Evolutionary conservation across 495 filamentous ascomycete genomes (phyloP).

Genomic region (Penicillium pancosmium): DNA sequence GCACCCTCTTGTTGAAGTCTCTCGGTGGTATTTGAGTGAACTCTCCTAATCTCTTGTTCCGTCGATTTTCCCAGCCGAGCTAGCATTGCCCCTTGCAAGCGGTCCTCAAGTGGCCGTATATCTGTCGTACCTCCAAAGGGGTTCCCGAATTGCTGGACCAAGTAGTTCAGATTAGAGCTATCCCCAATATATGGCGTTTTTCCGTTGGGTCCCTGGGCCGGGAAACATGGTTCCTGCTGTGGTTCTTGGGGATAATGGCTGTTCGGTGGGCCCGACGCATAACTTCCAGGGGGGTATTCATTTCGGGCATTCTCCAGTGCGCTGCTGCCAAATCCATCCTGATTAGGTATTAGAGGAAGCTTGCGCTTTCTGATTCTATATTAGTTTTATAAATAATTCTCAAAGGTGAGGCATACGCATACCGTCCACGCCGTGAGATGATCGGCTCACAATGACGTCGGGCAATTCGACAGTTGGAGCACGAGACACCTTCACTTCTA

Average conservation of each 20-base stretch:
- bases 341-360: neutral
- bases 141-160: conserved; percentile 22
- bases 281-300: too few species aligned
- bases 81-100: conserved; percentile 17
- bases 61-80: neutral
- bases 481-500: conserved; percentile 15
- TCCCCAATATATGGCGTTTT: conserved; percentile 20
- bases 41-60: neutral
- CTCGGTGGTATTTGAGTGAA: neutral
- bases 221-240: conserved; percentile 13
- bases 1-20: conserved; percentile 13
- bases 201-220: conserved; percentile 8
- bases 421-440: conserved; percentile 24
- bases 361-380: conserved; percentile 5
- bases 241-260: neutral
- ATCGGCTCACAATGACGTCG: conserved; percentile 14
- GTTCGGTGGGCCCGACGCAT: too few species aligned
- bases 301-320: too few species aligned
- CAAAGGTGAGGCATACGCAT: conserved; percentile 8
- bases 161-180: conserved; percentile 20
- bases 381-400: neutral
- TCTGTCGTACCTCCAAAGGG: conserved; percentile 16
- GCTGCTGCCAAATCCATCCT: neutral
- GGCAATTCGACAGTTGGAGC: conserved; percentile 20
- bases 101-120: conserved; percentile 13